Evolutionary conservation across 768 basidiomycete genomes (phyloP).

Genomic region (Crepidotus variabilis): DNA sequence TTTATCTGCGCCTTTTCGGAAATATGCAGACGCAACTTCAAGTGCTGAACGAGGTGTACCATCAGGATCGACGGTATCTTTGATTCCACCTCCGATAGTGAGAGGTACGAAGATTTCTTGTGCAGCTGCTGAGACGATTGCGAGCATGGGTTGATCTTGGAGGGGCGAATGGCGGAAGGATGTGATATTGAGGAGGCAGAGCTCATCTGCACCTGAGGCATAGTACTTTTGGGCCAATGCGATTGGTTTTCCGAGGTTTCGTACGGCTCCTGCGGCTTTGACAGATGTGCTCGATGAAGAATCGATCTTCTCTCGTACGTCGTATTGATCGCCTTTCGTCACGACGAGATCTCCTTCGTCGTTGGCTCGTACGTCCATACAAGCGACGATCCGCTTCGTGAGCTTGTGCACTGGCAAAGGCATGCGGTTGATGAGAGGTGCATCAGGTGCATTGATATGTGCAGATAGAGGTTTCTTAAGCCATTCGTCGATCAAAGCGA

Average conservation of each 20-base stretch:
- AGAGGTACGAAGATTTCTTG: constrained; percentile 93
- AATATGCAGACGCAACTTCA: constrained; percentile 95
- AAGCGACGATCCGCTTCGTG: constrained; percentile 94
- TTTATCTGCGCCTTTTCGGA: constrained; percentile 97
- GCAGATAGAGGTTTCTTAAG: constrained; percentile 50
- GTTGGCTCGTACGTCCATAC: constrained; percentile 96
- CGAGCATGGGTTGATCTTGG: constrained; percentile 96
- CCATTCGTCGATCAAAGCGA: constrained; percentile 80
- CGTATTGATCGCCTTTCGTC: constrained; percentile 99
- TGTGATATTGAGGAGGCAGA: constrained; percentile 98
- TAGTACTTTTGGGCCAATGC: constrained; percentile 87
- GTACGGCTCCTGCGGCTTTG: constrained; percentile 69
- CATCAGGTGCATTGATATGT: constrained; percentile 26
- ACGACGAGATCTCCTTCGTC: constrained; percentile 96
- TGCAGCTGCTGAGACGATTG: constrained; percentile 87
- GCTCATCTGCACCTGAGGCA: constrained; percentile 86
- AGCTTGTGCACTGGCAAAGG: constrained; percentile 58
- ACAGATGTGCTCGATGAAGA: constrained; percentile 25
- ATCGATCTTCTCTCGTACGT: constrained; percentile 79
- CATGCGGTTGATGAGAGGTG: constrained; percentile 31
- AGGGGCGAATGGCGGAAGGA: constrained; percentile 97
- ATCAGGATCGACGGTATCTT: constrained; percentile 93
- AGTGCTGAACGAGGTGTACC: constrained; percentile 83
- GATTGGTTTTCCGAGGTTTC: constrained; percentile 97
- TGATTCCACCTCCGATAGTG: constrained; percentile 98